Evolutionary conservation across 495 filamentous ascomycete species (phyloP).

Genomic region (Rusavskia elegans): DNA sequence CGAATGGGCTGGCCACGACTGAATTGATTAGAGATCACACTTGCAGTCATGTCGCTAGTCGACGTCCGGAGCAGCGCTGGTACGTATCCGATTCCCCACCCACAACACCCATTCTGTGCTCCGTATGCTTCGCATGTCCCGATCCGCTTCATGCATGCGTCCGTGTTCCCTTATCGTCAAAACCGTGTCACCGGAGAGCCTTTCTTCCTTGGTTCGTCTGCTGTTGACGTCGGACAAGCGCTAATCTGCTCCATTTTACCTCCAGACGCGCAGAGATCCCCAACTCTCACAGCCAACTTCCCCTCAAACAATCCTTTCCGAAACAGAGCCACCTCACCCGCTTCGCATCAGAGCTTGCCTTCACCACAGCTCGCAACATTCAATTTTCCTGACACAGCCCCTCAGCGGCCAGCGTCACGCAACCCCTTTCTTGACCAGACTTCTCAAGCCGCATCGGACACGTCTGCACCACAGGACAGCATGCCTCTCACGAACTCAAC

Average conservation of each 20-base stretch:
- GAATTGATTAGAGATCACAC: background rate
- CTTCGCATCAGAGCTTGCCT: constrained; percentile 20
- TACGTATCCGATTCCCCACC: background rate
- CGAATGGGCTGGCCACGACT: too few species aligned
- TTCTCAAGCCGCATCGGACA: constrained; percentile 17
- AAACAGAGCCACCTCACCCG: constrained; percentile 67
- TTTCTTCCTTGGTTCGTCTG: background rate
- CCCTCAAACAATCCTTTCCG: constrained; percentile 98
- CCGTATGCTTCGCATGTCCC: background rate
- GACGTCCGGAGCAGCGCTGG: background rate
- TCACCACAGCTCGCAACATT: constrained; percentile 23
- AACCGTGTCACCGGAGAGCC: background rate
- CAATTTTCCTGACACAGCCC: constrained; percentile 32
- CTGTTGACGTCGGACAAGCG: background rate
- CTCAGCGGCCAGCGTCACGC: constrained; percentile 59
- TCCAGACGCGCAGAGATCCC: constrained; percentile 6
- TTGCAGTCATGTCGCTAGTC: background rate
- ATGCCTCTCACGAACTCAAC: constrained; percentile 30
- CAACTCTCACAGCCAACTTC: constrained; percentile 22
- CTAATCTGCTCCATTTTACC: constrained; percentile 2
- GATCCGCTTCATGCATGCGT: background rate
- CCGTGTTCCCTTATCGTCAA: background rate
- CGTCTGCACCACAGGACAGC: constrained; percentile 35
- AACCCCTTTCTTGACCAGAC: constrained; percentile 81
- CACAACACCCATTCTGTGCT: background rate